Base-by-base conservation (phyloP, 2,329 filamentous ascomycete genomes). In the Onygena corvina region DNA sequence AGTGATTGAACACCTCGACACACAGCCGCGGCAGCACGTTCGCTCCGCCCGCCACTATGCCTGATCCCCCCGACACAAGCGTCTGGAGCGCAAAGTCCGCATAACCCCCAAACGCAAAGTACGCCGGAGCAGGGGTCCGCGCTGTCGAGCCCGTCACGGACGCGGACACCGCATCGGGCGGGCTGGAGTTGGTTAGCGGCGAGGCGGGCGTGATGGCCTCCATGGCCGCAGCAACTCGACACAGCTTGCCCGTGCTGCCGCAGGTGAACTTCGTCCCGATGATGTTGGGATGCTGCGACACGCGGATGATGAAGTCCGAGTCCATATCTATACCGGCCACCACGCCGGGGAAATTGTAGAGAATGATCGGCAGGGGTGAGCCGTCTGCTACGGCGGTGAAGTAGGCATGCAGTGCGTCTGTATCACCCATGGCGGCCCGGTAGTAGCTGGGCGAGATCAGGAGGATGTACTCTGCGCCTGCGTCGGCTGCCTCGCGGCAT, bases 331-430 rank as follows among this genome's bases (percentile, higher is more conserved):
- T 84, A 46, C 87, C 87, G 4, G 85, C 76, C 4, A 92, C 87
- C 46, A 86, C 87, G 46, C 86, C 87, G 0, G 87, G 87, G 71
- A 90, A 93, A 73, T 93, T 94, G 76, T 94, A 93, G 42, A 93
- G 71, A 54, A 93, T 77, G 48, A 94, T 65, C 12, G 86, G 85
- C 6, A 92, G 69, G 3, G 85, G 82, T 46, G 80, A 84, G 33
- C 66, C 73, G 64, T 90, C 83, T 42, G 87, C 87, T 3, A 93
- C 84, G 48, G 76, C 74, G 49, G 73, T 76, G 70, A 83, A 89
- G 71, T 83, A 89, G 58, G 82, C 76, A 60, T 80, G 76, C 51
- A 92, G 73, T 52, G 83, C 76, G 27, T 20, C 21, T 46, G 79
- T 75, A 58, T 89, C 84, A 63, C 85, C 83, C 66, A 86, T 81